Base-by-base conservation (phyloP, 1,284 basidiomycete species). In the Fomitopsis schrenkii region DNA sequence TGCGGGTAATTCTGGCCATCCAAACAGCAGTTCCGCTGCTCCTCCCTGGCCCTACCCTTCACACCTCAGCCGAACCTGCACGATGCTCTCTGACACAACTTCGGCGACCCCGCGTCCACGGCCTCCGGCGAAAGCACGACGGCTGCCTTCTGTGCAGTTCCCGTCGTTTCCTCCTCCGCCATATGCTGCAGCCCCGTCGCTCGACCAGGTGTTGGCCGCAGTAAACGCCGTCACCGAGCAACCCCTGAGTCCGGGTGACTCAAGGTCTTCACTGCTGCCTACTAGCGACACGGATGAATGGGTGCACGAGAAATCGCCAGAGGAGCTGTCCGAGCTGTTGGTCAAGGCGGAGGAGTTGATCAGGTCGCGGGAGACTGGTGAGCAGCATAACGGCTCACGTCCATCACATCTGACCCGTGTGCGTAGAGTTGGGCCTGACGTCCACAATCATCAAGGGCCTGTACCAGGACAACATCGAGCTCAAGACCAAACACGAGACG, bases 321-420 rank as follows among this genome's bases (percentile, higher is more conserved):
- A 88, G 64, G 91, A 93, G 67, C 80, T 93, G 50, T 82, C 85
- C 9, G 80, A 81, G 42, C 76, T 92, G 44, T 80, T 93, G 41
- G 73, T 83, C 45, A 85, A 85, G 70, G 91, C 89, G 2, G 87
- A 88, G 63, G 81, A 78, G 59, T 77, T 93, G 53, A 93, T 95
- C 63, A 87, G 85, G 69, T 85, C 87, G 61, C 81, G 90, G 50
- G 91, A 92, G 74, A 81, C 82, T 68, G 91, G 92, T 91, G 70
- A 62, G 85, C 36, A 28, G 17, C 40, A 6, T 3, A 8, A 17
- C 33, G 19, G 15, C 48, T 38, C 52, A 15, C 6, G 14, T 50
- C 55, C 12, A 10, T 22, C 19, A 17, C 41, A 17, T 46, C 19
- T 30, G 44, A 56, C 55, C 54, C 59, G 41, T n/a, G 64, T 53